Percentiles rank a stretch among this genome's conserved stretches.
These are phyloP conservation scores for Vaccinium darrowii DNA, from an alignment of 148 eudicot genomes.

Conservation along the genomic window DNA sequence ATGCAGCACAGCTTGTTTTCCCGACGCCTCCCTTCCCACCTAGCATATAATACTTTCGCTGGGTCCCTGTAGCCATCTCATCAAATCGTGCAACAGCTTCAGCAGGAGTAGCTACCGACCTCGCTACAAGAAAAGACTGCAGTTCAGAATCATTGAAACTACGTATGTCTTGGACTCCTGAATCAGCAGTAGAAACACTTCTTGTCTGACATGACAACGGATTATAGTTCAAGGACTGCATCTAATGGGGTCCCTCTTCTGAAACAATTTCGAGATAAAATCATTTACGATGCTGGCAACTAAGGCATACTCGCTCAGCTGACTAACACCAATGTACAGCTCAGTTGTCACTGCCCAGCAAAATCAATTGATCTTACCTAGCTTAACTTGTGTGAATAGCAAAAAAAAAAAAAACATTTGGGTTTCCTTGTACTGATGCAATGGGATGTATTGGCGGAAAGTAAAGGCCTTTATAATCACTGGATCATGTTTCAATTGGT, in stretches of 20 bases:
- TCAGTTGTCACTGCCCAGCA: background rate
- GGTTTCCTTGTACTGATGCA: background rate
- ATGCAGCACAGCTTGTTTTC: slow-evolving; percentile 81
- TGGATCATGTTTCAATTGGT: background rate
- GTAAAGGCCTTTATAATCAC: background rate
- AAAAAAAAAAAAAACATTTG: too few species aligned
- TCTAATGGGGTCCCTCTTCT: background rate
- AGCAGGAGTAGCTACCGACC: slow-evolving; percentile 39
- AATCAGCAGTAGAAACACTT: background rate
- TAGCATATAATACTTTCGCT: slow-evolving; percentile 69
- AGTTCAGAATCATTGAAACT: background rate
- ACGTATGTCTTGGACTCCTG: background rate
- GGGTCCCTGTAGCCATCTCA: slow-evolving; percentile 53
- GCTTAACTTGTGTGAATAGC: background rate
- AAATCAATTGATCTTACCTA: background rate
- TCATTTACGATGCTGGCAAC: background rate
- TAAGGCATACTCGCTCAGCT: background rate
- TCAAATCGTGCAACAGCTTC: slow-evolving; percentile 52
- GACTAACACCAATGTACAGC: background rate
- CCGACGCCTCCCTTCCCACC: slow-evolving; percentile 86
- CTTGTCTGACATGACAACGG: background rate
- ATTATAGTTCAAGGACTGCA: background rate
- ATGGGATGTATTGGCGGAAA: background rate
- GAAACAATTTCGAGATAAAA: background rate
- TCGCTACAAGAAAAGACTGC: slow-evolving; percentile 31